Percentiles rank a stretch among this genome's conserved stretches.
Evolutionary conservation across 2,329 filamentous ascomycete species (phyloP).

Genomic region (Cephalotrichum gorgonifer): DNA sequence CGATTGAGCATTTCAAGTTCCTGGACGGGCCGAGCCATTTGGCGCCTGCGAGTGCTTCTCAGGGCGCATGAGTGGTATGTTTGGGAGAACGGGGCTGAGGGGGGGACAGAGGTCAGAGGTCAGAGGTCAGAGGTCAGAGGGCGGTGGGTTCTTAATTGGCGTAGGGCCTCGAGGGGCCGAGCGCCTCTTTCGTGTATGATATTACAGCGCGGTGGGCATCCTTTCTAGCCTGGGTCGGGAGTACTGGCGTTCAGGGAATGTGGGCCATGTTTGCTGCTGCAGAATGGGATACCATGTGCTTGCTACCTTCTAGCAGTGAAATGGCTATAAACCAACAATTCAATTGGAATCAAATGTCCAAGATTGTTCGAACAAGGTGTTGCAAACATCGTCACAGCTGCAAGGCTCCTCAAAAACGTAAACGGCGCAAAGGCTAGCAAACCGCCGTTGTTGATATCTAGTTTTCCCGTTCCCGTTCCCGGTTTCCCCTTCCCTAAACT

Average conservation of each 20-base stretch:
- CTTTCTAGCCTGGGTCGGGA: background rate
- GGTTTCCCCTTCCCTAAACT: background rate
- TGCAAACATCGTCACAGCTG: no score
- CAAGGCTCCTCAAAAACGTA: no score
- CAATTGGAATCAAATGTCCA: no score
- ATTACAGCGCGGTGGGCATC: background rate
- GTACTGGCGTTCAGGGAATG: background rate
- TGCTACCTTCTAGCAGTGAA: background rate
- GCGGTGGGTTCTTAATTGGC: background rate
- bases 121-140: background rate
- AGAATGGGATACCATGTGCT: background rate
- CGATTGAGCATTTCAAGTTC: slow-evolving; percentile 68
- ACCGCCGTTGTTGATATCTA: no score
- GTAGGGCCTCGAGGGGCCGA: no score
- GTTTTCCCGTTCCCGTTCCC: background rate
- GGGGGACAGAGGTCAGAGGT: background rate
- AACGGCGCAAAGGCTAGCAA: no score
- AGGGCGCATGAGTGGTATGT: background rate
- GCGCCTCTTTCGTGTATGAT: background rate
- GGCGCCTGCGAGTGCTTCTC: background rate
- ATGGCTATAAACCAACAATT: no score
- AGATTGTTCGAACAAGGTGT: no score
- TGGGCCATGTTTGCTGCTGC: background rate
- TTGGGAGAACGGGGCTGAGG: background rate
- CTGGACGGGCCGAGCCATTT: slow-evolving; percentile 36